Base-by-base conservation (phyloP, 768 basidiomycete species). In the Pleurotus sapidus region DNA sequence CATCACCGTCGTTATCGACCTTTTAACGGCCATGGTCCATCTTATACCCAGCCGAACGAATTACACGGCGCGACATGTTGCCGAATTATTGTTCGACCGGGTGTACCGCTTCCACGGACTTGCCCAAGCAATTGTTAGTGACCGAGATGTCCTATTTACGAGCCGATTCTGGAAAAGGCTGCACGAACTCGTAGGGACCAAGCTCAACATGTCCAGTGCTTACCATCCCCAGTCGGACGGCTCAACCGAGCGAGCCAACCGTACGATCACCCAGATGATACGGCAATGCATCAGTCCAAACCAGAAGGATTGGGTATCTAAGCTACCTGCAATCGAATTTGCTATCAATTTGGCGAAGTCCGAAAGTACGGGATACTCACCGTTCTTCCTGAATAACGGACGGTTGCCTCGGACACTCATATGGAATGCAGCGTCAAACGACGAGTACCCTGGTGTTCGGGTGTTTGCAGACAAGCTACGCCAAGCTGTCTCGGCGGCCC, bases 91-190 rank as follows among this genome's bases (percentile, higher is more conserved):
- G 12, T 67, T 67, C 50, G 59, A 61, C 5, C 18, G 64, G 5
- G 49, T 57, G 12, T 68, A 68, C 53, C 51, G 56, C 11, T 43
- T 61, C 0, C 75, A 77, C 55, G 75, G 77, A 0, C 49, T 77
- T 0, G 78, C 72, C 0, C 50, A 62, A 1, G 14, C 48, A 0
- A 69, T 42, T 50, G 63, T 59, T 0, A 34, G 30, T 11, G 30
- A 34, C 2, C 30, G 30, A 9, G 30, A 34, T 4, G 30, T 34
- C 30, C 4, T 34, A 8, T 34, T 34, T 8, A 34, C 30, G 9
- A 59, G 59, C 12, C 20, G 40, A 0, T 64, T 53, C 39, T 57
- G 53, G 58, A 54, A 3, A 49, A 66, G 12, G 54, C 61, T 30
- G 49, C 57, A 54, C 59, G 65, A 38, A 58, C 64, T 3, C 18